Evolutionary conservation across 2,329 filamentous ascomycete species (phyloP).

Genomic region (Colletotrichum karsti): DNA sequence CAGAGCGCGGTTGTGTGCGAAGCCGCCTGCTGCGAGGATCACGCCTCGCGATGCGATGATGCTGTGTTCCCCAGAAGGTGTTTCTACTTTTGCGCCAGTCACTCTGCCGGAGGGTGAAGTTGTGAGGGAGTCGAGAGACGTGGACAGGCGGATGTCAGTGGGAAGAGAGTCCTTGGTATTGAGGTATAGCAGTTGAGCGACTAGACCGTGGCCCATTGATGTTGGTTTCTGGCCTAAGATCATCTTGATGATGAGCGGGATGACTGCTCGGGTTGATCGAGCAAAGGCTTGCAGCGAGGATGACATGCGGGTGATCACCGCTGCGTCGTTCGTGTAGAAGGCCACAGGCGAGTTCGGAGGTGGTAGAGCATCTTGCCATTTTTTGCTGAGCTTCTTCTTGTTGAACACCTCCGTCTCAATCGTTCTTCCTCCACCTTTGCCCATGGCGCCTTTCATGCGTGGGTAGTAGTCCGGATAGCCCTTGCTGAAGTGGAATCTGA

Average conservation of each 20-base stretch:
- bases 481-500: conserved; percentile 33
- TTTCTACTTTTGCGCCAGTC: conserved; percentile 20
- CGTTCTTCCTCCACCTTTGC: conserved; percentile 32
- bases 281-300: neutral
- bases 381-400: conserved; percentile 33
- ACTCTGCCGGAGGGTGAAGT: conserved; percentile 31
- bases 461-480: conserved; percentile 43
- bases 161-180: conserved; percentile 21
- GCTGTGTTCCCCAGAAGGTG: conserved; percentile 31
- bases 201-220: conserved; percentile 35
- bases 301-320: neutral
- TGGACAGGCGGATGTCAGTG: conserved; percentile 17
- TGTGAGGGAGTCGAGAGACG: conserved; percentile 25
- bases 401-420: conserved; percentile 39
- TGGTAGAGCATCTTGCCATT: conserved; percentile 32
- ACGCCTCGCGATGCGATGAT: conserved; percentile 39
- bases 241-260: conserved; percentile 15
- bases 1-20: conserved; percentile 40
- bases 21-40: conserved; percentile 44
- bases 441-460: conserved; percentile 30
- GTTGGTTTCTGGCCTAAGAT: conserved; percentile 29
- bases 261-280: neutral
- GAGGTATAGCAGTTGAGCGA: conserved; percentile 34
- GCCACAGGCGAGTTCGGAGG: conserved; percentile 22
- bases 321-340: conserved; percentile 24